phyloP scores from a whole-genome alignment of 2,329 filamentous ascomycete genomes.

The Trichoderma afroharzianum region DNA sequence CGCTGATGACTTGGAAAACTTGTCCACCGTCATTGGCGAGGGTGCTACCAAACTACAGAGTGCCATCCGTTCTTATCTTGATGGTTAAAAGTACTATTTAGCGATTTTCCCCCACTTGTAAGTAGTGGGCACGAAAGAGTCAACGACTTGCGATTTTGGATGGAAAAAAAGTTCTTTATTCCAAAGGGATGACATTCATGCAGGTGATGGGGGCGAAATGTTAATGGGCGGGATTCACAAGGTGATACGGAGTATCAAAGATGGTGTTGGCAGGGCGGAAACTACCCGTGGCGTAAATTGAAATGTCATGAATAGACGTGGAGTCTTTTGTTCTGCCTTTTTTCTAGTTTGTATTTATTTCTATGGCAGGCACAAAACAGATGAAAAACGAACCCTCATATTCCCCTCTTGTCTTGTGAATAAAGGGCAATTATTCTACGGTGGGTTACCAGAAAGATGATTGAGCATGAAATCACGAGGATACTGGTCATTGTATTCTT shows the following conservation, averaged over 20 bases:
- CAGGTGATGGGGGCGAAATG: not conserved
- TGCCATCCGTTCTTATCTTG: slow-evolving; percentile 60
- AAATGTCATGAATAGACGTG: slow-evolving; percentile 35
- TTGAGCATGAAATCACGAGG: not conserved
- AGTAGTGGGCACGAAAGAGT: not conserved
- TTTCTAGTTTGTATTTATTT: not conserved
- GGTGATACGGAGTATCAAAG: slow-evolving; percentile 13
- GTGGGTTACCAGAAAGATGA: not conserved
- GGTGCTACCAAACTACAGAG: slow-evolving; percentile 82
- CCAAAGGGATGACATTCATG: not conserved
- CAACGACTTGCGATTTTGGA: not conserved
- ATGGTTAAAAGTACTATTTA: slow-evolving; percentile 41
- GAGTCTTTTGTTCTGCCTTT: not conserved
- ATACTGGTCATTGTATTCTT: not conserved
- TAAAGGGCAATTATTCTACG: not conserved
- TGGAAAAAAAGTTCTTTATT: not conserved
- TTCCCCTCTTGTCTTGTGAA: not conserved
- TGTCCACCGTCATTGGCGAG: slow-evolving; percentile 78
- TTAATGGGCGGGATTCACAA: slow-evolving; percentile 6
- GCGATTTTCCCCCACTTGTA: no score
- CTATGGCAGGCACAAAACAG: not conserved
- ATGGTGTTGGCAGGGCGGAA: slow-evolving; percentile 22
- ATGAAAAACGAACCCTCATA: not conserved
- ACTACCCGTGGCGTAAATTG: slow-evolving; percentile 27
- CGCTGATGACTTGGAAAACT: slow-evolving; percentile 90